These are phyloP conservation scores for Fraxinus sp. DNA, from an alignment of 305 asterid species.

Conservation along the genomic window DNA sequence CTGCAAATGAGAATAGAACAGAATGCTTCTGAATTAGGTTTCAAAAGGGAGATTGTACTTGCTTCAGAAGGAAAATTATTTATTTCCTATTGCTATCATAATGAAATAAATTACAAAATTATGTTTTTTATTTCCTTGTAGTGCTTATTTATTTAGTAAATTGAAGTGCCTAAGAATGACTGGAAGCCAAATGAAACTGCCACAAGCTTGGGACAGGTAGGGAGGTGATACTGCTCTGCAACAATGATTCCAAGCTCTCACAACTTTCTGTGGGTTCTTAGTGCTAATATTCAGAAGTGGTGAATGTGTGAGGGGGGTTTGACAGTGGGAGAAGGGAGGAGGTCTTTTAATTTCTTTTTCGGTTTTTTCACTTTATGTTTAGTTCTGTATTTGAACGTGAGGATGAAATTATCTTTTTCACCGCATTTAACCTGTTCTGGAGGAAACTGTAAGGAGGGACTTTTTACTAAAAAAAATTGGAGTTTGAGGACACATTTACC, in stretches of 20 bases:
- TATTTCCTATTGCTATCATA: neutral
- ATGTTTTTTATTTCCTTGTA: neutral
- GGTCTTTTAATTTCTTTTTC: neutral
- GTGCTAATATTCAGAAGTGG: neutral
- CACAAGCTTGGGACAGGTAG: neutral
- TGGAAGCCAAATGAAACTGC: neutral
- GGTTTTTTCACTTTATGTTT: neutral
- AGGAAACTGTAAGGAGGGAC: neutral
- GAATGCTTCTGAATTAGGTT: neutral
- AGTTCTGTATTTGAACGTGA: neutral
- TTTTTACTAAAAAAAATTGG: neutral
- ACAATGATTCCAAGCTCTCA: neutral
- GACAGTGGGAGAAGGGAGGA: neutral
- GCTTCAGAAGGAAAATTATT: neutral
- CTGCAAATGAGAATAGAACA: neutral
- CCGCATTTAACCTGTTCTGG: neutral
- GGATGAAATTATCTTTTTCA: neutral
- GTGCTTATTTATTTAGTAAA: neutral
- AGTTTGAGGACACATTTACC: neutral
- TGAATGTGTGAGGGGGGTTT: neutral
- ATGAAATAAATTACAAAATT: neutral
- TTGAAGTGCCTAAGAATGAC: constrained; percentile 5
- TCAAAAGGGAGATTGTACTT: neutral
- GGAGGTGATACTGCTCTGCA: neutral
- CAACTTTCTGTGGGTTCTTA: neutral